Conservation (phyloP, 192 early-diverging fungal genomes). For the Spizellomyces sp. region DNA sequence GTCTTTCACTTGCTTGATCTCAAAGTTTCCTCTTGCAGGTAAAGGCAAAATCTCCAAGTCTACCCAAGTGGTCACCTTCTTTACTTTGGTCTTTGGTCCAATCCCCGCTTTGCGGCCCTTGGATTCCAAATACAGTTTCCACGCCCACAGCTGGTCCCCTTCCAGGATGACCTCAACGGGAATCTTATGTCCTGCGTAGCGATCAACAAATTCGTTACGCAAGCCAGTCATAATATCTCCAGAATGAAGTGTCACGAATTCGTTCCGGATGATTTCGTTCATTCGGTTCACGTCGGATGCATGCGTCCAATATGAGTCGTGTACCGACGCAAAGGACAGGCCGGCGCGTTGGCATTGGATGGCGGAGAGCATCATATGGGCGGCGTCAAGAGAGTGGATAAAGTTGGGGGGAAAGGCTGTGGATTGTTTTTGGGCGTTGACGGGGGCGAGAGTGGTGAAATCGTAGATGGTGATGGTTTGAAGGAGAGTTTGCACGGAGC, state of each 20-base stretch:
- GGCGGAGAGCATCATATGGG: slow-evolving; percentile 96
- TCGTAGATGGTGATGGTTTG: slow-evolving; percentile 80
- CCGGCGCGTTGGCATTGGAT: slow-evolving; percentile 76
- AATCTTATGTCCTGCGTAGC: slow-evolving; percentile 73
- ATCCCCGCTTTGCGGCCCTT: slow-evolving; percentile 21
- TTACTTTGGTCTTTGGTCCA: slow-evolving; percentile 11
- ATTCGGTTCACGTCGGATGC: slow-evolving; percentile 86
- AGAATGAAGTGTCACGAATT: slow-evolving; percentile 86
- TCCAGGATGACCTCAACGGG: slow-evolving; percentile 52
- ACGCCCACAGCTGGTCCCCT: slow-evolving; percentile 32
- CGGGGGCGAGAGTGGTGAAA: slow-evolving; percentile 67
- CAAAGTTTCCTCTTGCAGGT: slow-evolving; percentile 82
- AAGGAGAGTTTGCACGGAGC: slow-evolving; percentile 73
- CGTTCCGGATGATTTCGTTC: slow-evolving; percentile 82
- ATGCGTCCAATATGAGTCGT: slow-evolving; percentile 99
- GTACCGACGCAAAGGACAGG: slow-evolving; percentile 90
- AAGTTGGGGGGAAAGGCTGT: slow-evolving; percentile 99
- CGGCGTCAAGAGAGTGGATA: slow-evolving; percentile 96
- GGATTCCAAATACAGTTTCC: slow-evolving; percentile 19
- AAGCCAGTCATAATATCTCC: slow-evolving; percentile 84
- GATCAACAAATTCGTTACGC: slow-evolving; percentile 76
- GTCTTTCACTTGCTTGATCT: slow-evolving; percentile 75
- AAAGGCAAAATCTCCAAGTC: slow-evolving; percentile 72
- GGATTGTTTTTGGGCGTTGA: slow-evolving; percentile 89
- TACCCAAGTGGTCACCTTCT: slow-evolving; percentile 46